A percentile compares a stretch with the other conserved stretches of the same genome.
phyloP scores from a whole-genome alignment of 768 basidiomycete genomes.

The Lactarius trivialis region DNA sequence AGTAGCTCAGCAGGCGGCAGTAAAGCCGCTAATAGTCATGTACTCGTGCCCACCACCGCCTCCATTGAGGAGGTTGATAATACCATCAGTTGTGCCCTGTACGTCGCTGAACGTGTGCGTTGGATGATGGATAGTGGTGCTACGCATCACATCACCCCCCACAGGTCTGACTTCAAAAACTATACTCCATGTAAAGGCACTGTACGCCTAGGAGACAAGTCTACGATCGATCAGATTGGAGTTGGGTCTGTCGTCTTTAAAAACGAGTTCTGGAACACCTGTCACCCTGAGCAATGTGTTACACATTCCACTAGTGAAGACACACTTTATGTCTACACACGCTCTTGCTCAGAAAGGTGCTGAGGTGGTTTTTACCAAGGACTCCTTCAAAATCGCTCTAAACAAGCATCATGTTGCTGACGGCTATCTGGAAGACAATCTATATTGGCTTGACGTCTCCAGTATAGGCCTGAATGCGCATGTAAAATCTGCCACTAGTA shows the following conservation, averaged over 20 bases:
- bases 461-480: no score
- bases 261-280: not conserved
- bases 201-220: not conserved
- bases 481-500: no score
- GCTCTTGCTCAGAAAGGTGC: not conserved
- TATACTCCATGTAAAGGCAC: not conserved
- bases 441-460: no score
- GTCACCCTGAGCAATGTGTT: not conserved
- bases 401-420: no score
- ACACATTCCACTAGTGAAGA: not conserved
- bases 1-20: no score
- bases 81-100: not conserved
- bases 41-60: not conserved
- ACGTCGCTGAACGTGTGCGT: not conserved
- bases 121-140: not conserved
- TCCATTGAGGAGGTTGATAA: not conserved
- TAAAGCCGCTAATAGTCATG: not conserved
- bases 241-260: not conserved
- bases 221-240: not conserved
- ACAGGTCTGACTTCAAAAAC: not conserved
- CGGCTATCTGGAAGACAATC: no score
- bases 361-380: not conserved
- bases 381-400: no score
- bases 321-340: no score
- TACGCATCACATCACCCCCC: not conserved